Evolutionary conservation across 129 eudicot species (phyloP).

Genomic region (carrot (Daucus carota)): DH1_v3.0 NC_030382.2:42205001-42205500

Average conservation of each 20-base stretch:
- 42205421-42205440: conserved; percentile 98
- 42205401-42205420: conserved; percentile 91
- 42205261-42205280: neutral
- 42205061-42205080: neutral
- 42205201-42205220: neutral
- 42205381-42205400: conserved; percentile 80
- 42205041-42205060: neutral
- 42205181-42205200: neutral
- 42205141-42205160: neutral
- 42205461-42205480: conserved; percentile 72
- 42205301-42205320: neutral
- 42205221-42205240: neutral
- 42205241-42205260: neutral
- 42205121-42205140: neutral
- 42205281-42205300: neutral
- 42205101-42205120: neutral
- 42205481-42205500: conserved; percentile 55
- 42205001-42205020: neutral
- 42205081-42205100: too few relatives aligned
- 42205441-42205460: conserved; percentile 88
- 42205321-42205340: neutral
- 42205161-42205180: neutral
- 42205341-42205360: conserved; percentile 49
- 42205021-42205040: neutral
- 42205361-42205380: conserved; percentile 92